Conservation (phyloP, 129 eudicot genomes). For the sunflower (Helianthus annuus) region HanXRQr2.0-SUNRISE NC_035433.2:88891157-88891656, state of each 20-base stretch:
- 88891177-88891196: too few species aligned
- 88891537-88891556: conserved; percentile 36
- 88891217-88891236: too few species aligned
- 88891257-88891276: not conserved
- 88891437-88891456: conserved; percentile 1
- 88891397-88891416: conserved; percentile 22
- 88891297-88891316: not conserved
- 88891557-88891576: conserved; percentile 27
- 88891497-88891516: conserved; percentile 29
- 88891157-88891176: too few species aligned
- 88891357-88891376: conserved; percentile 11
- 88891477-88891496: conserved; percentile 21
- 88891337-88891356: conserved; percentile 19
- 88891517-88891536: conserved; percentile 38
- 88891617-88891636: not conserved
- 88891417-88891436: not conserved
- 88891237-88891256: not conserved
- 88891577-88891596: conserved; percentile 16
- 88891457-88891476: conserved; percentile 29
- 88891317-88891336: not conserved
- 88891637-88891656: not conserved
- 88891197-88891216: too few species aligned
- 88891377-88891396: not conserved
- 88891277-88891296: not conserved
- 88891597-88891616: too few species aligned